Evolutionary conservation across 2,329 filamentous ascomycete genomes (phyloP).

Genomic region (Alternaria panax): DNA sequence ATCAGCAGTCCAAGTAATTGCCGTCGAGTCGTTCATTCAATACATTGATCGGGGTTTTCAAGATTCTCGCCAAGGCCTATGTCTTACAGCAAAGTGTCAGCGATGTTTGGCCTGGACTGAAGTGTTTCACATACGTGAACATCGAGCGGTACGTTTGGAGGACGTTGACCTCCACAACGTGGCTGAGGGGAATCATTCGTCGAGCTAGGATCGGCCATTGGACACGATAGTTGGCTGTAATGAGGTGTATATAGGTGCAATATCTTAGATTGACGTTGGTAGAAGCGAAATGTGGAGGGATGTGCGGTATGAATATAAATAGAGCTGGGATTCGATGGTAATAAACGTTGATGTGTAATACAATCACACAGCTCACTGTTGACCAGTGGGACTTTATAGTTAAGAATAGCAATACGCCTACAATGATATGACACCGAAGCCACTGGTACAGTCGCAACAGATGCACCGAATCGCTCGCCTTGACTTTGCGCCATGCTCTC

Average conservation of each 20-base stretch:
- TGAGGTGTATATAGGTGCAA: neutral
- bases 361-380: neutral
- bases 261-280: neutral
- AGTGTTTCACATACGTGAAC: constrained; percentile 9
- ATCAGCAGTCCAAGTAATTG: neutral
- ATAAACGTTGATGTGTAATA: neutral
- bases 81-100: neutral
- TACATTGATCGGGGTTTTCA: neutral
- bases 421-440: neutral
- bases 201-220: constrained; percentile 24
- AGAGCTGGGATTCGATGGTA: neutral
- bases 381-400: neutral
- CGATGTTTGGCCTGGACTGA: neutral
- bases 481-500: neutral
- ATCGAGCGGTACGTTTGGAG: neutral
- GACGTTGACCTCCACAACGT: constrained; percentile 24
- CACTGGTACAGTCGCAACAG: neutral
- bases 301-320: no score
- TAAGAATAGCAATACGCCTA: neutral
- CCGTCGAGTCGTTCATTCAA: neutral
- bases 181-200: constrained; percentile 18
- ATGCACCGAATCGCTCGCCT: neutral
- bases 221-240: neutral
- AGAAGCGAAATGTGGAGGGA: neutral
- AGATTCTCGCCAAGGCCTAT: neutral